Evolutionary conservation across 345 rosid genomes (phyloP), one percentile per base, ranked within the genome.

Genomic region (Angophora floribunda): DNA sequence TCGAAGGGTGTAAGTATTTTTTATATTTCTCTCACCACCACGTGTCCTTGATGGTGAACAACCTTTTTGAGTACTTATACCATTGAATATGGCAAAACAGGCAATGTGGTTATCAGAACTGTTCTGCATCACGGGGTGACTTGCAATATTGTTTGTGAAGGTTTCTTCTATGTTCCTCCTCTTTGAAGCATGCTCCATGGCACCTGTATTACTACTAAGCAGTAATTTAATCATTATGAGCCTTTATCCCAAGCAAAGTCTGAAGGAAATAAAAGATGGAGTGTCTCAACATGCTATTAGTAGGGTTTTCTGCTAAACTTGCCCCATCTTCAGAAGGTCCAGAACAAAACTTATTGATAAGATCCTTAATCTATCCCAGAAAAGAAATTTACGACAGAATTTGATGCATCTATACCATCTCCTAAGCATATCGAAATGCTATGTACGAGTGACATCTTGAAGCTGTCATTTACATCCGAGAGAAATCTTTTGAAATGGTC

Each of bases 81-180:
- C 44, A 36, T 44, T 86, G 51, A 5, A 79, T 86, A 41, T 70
- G 75, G 41, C 21, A 24, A 49, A 51, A 45, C 91, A 91, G 93
- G 91, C 91, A 36, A 91, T 91, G 93, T 89, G 91, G 90, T 67
- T 79, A 86, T 87, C 93, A 9, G 86, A 89, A 44, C 2, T 85
- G 32, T 32, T 89, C 84, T 89, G 91, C 92, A 90, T 91, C 26
- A 32, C 49, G 19, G 93, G 93, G 32, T 91, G 93, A 92, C 89
- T 91, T 85, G 89, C 90, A 1, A 90, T 90, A 51, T 52, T 80
- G 36, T 85, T 90, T 52, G 79, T 92, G 0, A 14, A 91, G 93
- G 91, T 91, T 87, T 80, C 49, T 45, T 55, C 45, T 30, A 47
- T 50, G 17, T 87, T 45, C 75, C 51, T 41, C 14, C 49, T 36